Conservation (phyloP, 768 basidiomycete species). For the Agrocybe pediades region DNA sequence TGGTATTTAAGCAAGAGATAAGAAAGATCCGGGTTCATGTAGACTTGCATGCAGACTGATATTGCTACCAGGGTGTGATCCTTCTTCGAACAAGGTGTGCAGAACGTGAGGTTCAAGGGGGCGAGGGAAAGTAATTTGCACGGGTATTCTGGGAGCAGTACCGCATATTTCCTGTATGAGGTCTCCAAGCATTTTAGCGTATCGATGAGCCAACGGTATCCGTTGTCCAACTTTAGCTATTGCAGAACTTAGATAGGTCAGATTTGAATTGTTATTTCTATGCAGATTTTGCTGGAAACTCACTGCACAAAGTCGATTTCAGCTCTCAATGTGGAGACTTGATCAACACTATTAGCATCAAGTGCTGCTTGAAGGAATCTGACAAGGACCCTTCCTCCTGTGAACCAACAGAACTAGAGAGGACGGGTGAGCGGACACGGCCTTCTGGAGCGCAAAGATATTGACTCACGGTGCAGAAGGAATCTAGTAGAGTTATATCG, state of each 20-base stretch:
- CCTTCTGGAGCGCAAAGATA: not conserved
- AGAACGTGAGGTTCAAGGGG: conserved; percentile 30
- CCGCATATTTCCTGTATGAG: conserved; percentile 42
- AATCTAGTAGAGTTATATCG: conserved; percentile 68
- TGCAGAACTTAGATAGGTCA: conserved; percentile 43
- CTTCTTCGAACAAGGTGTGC: conserved; percentile 33
- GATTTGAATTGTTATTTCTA: not conserved
- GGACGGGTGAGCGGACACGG: not conserved
- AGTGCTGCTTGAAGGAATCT: conserved; percentile 68
- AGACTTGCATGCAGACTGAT: conserved; percentile 32
- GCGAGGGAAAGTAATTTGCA: conserved; percentile 36
- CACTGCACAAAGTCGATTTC: conserved; percentile 75
- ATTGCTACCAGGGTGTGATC: conserved; percentile 23
- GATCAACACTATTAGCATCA: conserved; percentile 55
- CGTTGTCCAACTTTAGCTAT: conserved; percentile 65
- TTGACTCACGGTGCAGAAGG: conserved; percentile 63
- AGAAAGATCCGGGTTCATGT: conserved; percentile 37
- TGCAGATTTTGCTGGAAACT: conserved; percentile 20
- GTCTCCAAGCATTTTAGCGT: conserved; percentile 58
- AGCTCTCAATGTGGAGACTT: conserved; percentile 55
- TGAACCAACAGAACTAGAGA: conserved; percentile 67
- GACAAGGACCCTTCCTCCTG: conserved; percentile 64
- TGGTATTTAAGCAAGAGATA: conserved; percentile 27
- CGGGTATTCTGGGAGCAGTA: conserved; percentile 24
- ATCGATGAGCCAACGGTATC: conserved; percentile 65